Percentiles rank a stretch among this genome's conserved stretches.
Evolutionary conservation across 345 rosid genomes (phyloP).

Genomic region (Rhizophora apiculata): DNA sequence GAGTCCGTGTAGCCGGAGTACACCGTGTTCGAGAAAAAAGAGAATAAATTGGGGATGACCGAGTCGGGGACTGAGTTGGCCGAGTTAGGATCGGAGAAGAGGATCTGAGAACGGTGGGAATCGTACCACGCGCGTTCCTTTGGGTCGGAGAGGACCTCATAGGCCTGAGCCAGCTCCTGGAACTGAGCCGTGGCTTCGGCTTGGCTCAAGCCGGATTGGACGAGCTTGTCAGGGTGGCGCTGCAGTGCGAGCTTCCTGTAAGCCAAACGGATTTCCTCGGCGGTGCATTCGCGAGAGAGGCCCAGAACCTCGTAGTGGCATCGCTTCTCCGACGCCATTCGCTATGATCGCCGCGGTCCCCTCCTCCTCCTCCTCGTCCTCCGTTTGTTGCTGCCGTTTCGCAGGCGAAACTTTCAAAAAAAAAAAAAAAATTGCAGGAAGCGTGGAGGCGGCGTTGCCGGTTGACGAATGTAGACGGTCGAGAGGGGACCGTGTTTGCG

Average conservation of each 20-base stretch:
- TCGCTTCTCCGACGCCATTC: slow-evolving; percentile 72
- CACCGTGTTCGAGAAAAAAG: slow-evolving; percentile 71
- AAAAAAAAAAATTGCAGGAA: too few relatives aligned
- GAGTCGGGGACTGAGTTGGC: slow-evolving; percentile 40
- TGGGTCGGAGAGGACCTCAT: slow-evolving; percentile 84
- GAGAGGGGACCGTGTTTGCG: too few relatives aligned
- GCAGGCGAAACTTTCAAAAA: too few relatives aligned
- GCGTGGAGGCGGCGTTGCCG: too few relatives aligned
- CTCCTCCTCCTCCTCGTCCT: too few relatives aligned
- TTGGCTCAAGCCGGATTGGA: slow-evolving; percentile 67
- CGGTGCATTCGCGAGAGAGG: slow-evolving; percentile 44
- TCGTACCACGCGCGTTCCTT: slow-evolving; percentile 95
- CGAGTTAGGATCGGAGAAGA: slow-evolving; percentile 63
- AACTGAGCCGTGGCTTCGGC: slow-evolving; percentile 86
- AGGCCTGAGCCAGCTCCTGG: slow-evolving; percentile 85
- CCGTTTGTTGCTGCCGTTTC: too few relatives aligned
- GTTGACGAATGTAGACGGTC: too few relatives aligned
- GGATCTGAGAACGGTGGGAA: slow-evolving; percentile 87
- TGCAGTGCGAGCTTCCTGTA: slow-evolving; percentile 81
- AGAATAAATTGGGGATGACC: slow-evolving; percentile 60
- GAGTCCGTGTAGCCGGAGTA: slow-evolving; percentile 66
- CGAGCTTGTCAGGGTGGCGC: slow-evolving; percentile 97
- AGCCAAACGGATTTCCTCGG: slow-evolving; percentile 82
- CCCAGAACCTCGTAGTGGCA: slow-evolving; percentile 88
- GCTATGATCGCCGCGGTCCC: too few relatives aligned